Base-by-base conservation (phyloP, 768 basidiomycete genomes). In the Dentipellis fragilis region DNA sequence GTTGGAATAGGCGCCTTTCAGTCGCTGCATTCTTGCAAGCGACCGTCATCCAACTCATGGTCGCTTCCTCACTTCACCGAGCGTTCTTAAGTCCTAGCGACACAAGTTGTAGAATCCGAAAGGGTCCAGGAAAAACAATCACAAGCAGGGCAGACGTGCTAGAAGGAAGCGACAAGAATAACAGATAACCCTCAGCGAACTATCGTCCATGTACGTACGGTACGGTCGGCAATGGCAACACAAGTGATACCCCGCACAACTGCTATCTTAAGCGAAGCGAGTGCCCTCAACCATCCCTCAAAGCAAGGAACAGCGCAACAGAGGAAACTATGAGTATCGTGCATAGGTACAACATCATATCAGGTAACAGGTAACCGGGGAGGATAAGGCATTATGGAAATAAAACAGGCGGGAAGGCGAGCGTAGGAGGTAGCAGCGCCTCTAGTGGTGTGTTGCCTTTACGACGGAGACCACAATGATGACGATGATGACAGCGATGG, bases 391-490 rank as follows among this genome's bases (percentile, higher is more conserved):
- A 59, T 59, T 56, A 59, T 19, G 54, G 54, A 39, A 40, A 51
- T 47, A 52, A 61, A 52, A 55, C 17, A 54, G 50, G 58, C 47
- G 54, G 56, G 58, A 14, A 14, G 58, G 48, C 16, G 38, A 29
- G 11, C 22, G 36, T 14, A n/a, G 42, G 42, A 19, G 17, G 42
- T 9, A 19, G 42, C 16, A 17, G 17, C n/a, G 42, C 19, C 42
- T 23, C 39, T 38, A 57, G 51, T 60, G 57, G 51, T 80, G 69
- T 61, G 85, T 87, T 67, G 92, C 82, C 75, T 91, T 93, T 67
- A 96, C 89, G 65, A 97, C 84, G 34, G 89, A 90, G 53, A 97
- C 91, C 63, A 98, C 86, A 67, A 99, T 95, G 74, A 99, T 93
- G 69, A 94, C 77, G 62, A 97, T 80, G 68, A 99, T 89, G 55